Conservation (phyloP, 495 filamentous ascomycete genomes). For the Penicillium roqueforti region DNA sequence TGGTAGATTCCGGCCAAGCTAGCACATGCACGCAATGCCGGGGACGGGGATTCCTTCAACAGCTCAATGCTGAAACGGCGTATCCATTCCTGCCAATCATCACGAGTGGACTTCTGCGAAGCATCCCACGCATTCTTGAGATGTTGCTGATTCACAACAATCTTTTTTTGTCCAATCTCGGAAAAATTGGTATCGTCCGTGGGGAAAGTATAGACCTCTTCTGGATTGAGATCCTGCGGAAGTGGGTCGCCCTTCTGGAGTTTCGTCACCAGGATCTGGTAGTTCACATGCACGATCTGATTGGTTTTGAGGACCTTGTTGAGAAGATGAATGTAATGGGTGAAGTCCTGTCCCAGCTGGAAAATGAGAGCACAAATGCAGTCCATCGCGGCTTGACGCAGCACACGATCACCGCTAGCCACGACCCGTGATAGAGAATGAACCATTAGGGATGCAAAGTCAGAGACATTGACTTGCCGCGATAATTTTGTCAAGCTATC, state of each 20-base stretch:
- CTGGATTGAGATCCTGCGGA: slow-evolving; percentile 88
- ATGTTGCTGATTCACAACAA: slow-evolving; percentile 94
- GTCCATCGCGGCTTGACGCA: slow-evolving; percentile 85
- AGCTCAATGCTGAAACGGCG: slow-evolving; percentile 92
- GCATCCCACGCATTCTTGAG: slow-evolving; percentile 97
- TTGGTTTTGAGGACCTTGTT: slow-evolving; percentile 67
- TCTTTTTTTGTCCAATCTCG: slow-evolving; percentile 86
- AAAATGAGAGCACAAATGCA: slow-evolving; percentile 93
- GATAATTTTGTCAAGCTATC: slow-evolving; percentile 94
- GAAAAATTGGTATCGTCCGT: slow-evolving; percentile 71
- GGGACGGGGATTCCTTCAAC: slow-evolving; percentile 91
- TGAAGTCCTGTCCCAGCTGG: slow-evolving; percentile 90
- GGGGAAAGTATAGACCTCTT: slow-evolving; percentile 74
- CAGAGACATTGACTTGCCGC: slow-evolving; percentile 93
- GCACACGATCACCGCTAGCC: slow-evolving; percentile 58
- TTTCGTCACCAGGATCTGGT: slow-evolving; percentile 84
- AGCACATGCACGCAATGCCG: slow-evolving; percentile 88
- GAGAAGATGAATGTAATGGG: slow-evolving; percentile 86
- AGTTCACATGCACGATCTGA: slow-evolving; percentile 78
- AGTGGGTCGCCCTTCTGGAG: slow-evolving; percentile 89
- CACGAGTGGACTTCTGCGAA: slow-evolving; percentile 86
- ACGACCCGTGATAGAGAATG: slow-evolving; percentile 83
- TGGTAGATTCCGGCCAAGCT: slow-evolving; percentile 86
- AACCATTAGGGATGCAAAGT: slow-evolving; percentile 91
- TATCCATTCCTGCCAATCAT: slow-evolving; percentile 99